phyloP scores from a whole-genome alignment of 2,329 filamentous ascomycete species.

The Arthrobotrys entomopaga region DNA sequence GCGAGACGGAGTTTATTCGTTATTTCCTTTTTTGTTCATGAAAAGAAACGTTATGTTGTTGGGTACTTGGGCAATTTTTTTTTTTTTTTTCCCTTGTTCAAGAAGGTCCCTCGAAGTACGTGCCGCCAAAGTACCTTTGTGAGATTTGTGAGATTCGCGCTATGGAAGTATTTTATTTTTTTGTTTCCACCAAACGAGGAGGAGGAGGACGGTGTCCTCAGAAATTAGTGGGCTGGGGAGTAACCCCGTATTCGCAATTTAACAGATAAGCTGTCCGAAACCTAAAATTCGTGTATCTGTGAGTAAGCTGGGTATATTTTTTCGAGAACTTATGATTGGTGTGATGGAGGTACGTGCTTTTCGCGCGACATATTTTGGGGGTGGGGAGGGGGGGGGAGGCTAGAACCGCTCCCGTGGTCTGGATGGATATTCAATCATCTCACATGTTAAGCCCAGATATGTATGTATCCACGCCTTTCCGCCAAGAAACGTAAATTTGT shows the following conservation, averaged over 20 bases:
- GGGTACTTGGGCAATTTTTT: no score
- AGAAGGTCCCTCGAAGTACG: no score
- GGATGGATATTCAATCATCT: constrained; percentile 1
- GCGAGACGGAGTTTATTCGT: no score
- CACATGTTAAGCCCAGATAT: constrained; percentile 13
- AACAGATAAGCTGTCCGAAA: constrained; percentile 17
- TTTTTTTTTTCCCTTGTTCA: no score
- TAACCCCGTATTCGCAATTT: constrained; percentile 49
- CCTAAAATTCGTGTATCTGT: constrained; percentile 26
- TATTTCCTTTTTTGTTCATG: no score
- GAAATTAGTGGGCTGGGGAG: constrained; percentile 1
- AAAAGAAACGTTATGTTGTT: no score
- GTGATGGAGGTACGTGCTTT: background rate
- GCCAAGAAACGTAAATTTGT: constrained; percentile 11
- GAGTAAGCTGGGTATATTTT: background rate
- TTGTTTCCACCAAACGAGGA: no score
- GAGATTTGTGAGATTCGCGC: no score
- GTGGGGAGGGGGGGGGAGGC: background rate
- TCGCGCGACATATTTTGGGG: background rate
- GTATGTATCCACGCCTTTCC: constrained; percentile 1
- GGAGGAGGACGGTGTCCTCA: no score
- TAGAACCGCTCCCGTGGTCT: background rate
- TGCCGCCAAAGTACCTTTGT: no score
- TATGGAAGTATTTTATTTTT: no score
- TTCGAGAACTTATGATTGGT: no score